phyloP scores from a whole-genome alignment of 495 filamentous ascomycete genomes.

The Penicillium steckii region DNA sequence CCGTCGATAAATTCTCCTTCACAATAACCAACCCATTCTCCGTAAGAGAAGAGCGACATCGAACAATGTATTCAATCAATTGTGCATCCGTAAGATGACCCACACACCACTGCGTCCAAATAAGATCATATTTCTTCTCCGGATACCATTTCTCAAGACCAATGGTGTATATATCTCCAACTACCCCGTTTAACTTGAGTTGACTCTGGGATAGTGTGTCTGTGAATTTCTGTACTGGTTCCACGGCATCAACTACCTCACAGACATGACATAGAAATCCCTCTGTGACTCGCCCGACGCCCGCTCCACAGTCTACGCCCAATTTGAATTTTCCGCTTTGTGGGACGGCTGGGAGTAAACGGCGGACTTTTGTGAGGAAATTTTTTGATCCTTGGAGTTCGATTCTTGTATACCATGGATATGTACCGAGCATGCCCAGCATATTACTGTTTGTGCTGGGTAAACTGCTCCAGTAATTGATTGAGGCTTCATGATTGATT shows the following conservation, averaged over 20 bases:
- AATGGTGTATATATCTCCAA: slow-evolving; percentile 67
- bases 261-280: slow-evolving; percentile 54
- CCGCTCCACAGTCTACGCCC: slow-evolving; percentile 61
- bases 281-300: slow-evolving; percentile 61
- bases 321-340: slow-evolving; percentile 28
- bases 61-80: slow-evolving; percentile 62
- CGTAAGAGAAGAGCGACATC: slow-evolving; percentile 57
- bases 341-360: slow-evolving; percentile 24
- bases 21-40: slow-evolving; percentile 62
- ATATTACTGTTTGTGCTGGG: slow-evolving; percentile 74
- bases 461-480: slow-evolving; percentile 70
- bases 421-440: slow-evolving; percentile 86
- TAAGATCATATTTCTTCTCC: slow-evolving; percentile 50
- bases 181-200: slow-evolving; percentile 28
- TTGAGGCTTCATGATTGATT: slow-evolving; percentile 38
- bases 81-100: slow-evolving; percentile 83
- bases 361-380: slow-evolving; percentile 75
- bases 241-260: slow-evolving; percentile 56
- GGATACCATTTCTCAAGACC: slow-evolving; percentile 77
- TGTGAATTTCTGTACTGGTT: slow-evolving; percentile 56
- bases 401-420: slow-evolving; percentile 66
- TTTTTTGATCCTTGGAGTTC: slow-evolving; percentile 75
- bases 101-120: slow-evolving; percentile 90
- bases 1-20: slow-evolving; percentile 82
- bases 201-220: slow-evolving; percentile 28